Conservation (phyloP, 2,329 filamentous ascomycete genomes). For the Cryphonectria carpinicola region DNA sequence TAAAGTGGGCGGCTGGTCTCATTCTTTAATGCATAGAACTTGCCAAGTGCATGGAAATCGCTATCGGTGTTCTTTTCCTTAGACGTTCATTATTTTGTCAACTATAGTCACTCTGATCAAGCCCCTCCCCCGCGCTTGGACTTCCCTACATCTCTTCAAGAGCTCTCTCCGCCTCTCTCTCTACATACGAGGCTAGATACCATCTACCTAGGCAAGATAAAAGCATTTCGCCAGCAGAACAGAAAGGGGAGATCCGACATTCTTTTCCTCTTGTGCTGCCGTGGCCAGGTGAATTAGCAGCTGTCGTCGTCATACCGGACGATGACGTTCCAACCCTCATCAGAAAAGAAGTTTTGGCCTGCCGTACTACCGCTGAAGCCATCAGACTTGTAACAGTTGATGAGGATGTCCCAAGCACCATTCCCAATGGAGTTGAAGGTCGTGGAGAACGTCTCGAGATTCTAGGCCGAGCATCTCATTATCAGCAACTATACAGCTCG, state of each 20-base stretch:
- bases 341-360: slow-evolving; percentile 18
- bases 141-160: neutral
- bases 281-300: neutral
- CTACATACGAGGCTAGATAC: neutral
- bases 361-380: neutral
- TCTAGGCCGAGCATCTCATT: neutral
- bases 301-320: slow-evolving; percentile 6
- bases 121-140: neutral
- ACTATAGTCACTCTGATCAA: neutral
- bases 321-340: slow-evolving; percentile 20
- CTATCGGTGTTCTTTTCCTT: neutral
- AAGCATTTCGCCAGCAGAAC: neutral
- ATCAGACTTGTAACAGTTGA: neutral
- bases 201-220: neutral
- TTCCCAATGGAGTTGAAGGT: slow-evolving; percentile 13
- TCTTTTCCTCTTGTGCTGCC: neutral
- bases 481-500: neutral
- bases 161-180: neutral
- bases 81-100: neutral
- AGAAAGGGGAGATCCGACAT: neutral
- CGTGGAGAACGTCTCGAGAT: neutral
- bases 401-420: slow-evolving; percentile 16
- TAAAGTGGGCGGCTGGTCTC: neutral
- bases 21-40: slow-evolving; percentile 9
- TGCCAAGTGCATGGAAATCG: neutral